phyloP scores from a whole-genome alignment of 306 rosid species.

The Cercis canadensis region DNA sequence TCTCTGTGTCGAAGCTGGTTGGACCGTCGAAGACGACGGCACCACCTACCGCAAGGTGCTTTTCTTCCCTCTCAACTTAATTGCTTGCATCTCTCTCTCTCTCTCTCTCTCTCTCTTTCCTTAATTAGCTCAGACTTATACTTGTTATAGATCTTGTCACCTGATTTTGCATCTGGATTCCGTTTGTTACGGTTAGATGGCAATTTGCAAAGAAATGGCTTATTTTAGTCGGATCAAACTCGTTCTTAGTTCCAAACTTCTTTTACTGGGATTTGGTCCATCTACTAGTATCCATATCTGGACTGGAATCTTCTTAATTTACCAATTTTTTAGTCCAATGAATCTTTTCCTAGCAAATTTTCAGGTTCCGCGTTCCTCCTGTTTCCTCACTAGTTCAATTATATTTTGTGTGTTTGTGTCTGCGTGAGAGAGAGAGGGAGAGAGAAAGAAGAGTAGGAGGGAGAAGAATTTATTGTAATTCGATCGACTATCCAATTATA shows the following conservation, averaged over 20 bases:
- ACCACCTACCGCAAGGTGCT: constrained; percentile 84
- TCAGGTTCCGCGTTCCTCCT: neutral
- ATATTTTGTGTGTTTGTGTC: too few species aligned
- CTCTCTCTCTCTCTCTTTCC: neutral
- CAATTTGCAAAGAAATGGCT: constrained; percentile 29
- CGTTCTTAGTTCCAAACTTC: neutral
- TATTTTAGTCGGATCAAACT: constrained; percentile 24
- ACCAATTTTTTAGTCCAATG: constrained; percentile 1
- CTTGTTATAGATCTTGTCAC: constrained; percentile 15
- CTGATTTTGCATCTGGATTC: neutral
- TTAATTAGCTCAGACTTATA: neutral
- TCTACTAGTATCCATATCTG: constrained; percentile 2
- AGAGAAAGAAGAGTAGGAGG: too few species aligned
- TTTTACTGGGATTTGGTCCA: neutral
- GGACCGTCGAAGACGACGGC: constrained; percentile 91
- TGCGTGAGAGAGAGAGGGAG: too few species aligned
- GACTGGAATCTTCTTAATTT: constrained; percentile 1
- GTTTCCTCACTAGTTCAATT: constrained; percentile 5
- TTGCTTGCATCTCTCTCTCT: neutral
- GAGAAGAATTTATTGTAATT: neutral
- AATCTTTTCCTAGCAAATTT: constrained; percentile 24
- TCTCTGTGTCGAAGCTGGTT: constrained; percentile 86
- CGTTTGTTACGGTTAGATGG: constrained; percentile 19
- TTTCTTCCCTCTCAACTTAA: constrained; percentile 4
- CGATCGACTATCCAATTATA: constrained; percentile 11